Percentiles rank a stretch among this genome's conserved stretches.
phyloP scores from a whole-genome alignment of 805 yeast species.

The Hanseniaspora meyeri region DNA sequence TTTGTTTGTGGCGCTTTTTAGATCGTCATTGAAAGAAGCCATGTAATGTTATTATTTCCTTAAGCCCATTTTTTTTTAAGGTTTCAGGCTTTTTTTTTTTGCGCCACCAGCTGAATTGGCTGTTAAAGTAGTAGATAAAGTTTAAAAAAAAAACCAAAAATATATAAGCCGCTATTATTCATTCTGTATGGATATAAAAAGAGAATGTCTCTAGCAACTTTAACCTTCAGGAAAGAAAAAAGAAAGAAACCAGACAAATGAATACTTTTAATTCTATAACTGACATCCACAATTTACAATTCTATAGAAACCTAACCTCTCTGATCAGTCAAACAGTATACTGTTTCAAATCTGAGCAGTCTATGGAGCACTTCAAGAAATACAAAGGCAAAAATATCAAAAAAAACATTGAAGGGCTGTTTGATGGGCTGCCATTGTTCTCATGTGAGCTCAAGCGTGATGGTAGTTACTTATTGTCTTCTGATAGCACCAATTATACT shows the following conservation, averaged over 20 bases:
- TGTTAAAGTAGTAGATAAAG: no score
- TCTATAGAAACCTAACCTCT: slow-evolving; percentile 3
- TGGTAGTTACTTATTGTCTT: neutral
- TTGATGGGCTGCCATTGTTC: neutral
- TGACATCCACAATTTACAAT: neutral
- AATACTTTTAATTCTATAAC: neutral
- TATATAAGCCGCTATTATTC: no score
- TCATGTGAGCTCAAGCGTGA: slow-evolving; percentile 1
- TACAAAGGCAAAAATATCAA: neutral
- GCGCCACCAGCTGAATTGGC: no score
- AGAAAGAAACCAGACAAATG: neutral
- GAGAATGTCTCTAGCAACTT: no score
- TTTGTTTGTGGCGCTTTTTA: neutral
- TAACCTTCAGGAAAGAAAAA: no score
- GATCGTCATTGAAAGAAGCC: no score
- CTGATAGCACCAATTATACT: neutral
- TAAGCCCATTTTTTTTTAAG: no score
- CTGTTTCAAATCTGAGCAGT: slow-evolving; percentile 1
- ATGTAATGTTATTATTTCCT: no score
- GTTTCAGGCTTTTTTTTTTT: no score
- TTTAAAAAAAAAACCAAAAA: no score
- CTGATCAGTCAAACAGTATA: neutral
- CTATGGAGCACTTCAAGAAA: slow-evolving; percentile 2
- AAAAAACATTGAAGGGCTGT: neutral
- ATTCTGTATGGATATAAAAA: no score